phyloP scores from a whole-genome alignment of 192 early-diverging fungal genomes.

The Phlyctochytrium bullatum region DNA sequence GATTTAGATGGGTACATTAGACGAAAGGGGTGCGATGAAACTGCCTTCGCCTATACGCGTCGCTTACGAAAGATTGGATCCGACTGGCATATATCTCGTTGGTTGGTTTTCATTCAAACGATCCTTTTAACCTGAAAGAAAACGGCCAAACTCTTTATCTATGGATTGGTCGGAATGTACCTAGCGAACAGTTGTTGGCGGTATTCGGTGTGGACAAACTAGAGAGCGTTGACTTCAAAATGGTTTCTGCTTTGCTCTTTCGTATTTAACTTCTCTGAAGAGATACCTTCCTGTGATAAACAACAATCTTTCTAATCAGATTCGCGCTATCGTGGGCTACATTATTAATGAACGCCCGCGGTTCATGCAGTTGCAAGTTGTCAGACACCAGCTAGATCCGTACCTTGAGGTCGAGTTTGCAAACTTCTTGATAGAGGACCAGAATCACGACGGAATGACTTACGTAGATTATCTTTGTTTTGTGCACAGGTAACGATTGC shows the following conservation, averaged over 20 bases:
- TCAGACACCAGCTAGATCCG: constrained; percentile 82
- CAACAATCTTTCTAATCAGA: constrained; percentile 57
- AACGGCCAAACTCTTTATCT: constrained; percentile 74
- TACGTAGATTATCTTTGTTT: constrained; percentile 92
- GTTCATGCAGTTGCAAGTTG: constrained; percentile 68
- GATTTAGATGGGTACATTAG: constrained; percentile 43
- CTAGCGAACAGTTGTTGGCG: constrained; percentile 62
- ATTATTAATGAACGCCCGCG: constrained; percentile 64
- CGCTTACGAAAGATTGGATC: constrained; percentile 74
- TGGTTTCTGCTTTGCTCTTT: constrained; percentile 48
- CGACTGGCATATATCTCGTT: constrained; percentile 76
- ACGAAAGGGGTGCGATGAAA: constrained; percentile 53
- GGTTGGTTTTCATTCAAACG: constrained; percentile 59
- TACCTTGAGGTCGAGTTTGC: constrained; percentile 74
- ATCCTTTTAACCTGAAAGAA: constrained; percentile 65
- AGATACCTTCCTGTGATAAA: constrained; percentile 64
- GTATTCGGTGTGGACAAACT: constrained; percentile 78
- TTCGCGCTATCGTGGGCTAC: constrained; percentile 64
- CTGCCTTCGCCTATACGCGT: constrained; percentile 69
- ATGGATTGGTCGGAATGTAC: constrained; percentile 81
- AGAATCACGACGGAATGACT: constrained; percentile 79
- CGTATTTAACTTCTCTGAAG: constrained; percentile 31
- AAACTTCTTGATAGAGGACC: constrained; percentile 81
- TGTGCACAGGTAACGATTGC: constrained; percentile 66
- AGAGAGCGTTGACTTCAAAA: constrained; percentile 64